Percentiles rank a stretch among this genome's conserved stretches.
phyloP scores from a whole-genome alignment of 495 filamentous ascomycete species.

The Letharia lupina region DNA sequence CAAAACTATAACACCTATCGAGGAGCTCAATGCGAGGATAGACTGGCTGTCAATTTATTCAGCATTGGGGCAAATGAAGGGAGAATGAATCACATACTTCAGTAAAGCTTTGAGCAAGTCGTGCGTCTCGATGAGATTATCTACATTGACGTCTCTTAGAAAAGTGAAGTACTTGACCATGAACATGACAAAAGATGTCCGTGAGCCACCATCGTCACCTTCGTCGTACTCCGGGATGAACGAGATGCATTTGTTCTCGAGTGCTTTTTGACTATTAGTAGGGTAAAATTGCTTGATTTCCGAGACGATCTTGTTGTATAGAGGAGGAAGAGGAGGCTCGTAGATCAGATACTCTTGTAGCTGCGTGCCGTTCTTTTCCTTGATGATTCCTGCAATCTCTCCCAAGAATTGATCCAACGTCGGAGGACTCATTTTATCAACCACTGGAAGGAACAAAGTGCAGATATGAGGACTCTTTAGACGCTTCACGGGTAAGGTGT shows the following conservation, averaged over 20 bases:
- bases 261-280: slow-evolving; percentile 37
- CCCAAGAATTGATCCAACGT: slow-evolving; percentile 50
- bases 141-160: slow-evolving; percentile 66
- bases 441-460: background rate
- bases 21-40: slow-evolving; percentile 67
- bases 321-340: slow-evolving; percentile 54
- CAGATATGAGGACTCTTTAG: background rate
- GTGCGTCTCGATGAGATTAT: slow-evolving; percentile 67
- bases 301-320: slow-evolving; percentile 57
- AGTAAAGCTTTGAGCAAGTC: slow-evolving; percentile 60
- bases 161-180: slow-evolving; percentile 72
- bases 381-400: slow-evolving; percentile 46
- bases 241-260: slow-evolving; percentile 50
- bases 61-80: background rate
- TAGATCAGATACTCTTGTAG: slow-evolving; percentile 52
- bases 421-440: slow-evolving; percentile 31
- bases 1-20: slow-evolving; percentile 69
- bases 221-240: slow-evolving; percentile 50
- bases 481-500: background rate
- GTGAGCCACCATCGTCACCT: slow-evolving; percentile 53
- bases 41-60: slow-evolving; percentile 47
- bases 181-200: slow-evolving; percentile 67
- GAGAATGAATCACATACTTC: slow-evolving; percentile 45
- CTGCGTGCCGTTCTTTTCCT: slow-evolving; percentile 44
- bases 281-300: slow-evolving; percentile 55